These are phyloP conservation scores for Melampsora americana DNA, from an alignment of 1,284 basidiomycete genomes.

Conservation along the genomic window DNA sequence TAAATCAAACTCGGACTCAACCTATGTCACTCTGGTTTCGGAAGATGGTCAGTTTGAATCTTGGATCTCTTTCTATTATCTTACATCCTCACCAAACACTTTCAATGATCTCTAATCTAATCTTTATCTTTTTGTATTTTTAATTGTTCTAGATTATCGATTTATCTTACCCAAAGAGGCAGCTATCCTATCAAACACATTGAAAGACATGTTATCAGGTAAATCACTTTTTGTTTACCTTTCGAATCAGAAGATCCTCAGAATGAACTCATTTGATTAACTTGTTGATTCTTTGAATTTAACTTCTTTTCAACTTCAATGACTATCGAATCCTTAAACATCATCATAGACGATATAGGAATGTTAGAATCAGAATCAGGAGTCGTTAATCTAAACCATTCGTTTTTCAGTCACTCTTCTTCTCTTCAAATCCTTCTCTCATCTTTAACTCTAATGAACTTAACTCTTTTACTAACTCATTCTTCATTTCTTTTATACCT, in stretches of 20 bases:
- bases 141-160: background rate
- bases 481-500: too few relatives aligned
- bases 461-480: background rate
- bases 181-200: constrained; percentile 15
- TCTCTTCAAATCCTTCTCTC: background rate
- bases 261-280: background rate
- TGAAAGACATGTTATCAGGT: constrained; percentile 29
- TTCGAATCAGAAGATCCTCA: too few relatives aligned
- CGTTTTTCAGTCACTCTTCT: constrained; percentile 23
- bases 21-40: constrained; percentile 3
- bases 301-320: background rate
- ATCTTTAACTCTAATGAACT: too few relatives aligned
- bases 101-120: too few relatives aligned
- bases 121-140: background rate
- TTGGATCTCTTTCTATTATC: background rate
- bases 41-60: background rate
- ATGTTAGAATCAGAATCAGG: constrained; percentile 42
- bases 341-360: constrained; percentile 26
- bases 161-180: constrained; percentile 19
- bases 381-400: constrained; percentile 32
- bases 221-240: background rate
- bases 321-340: background rate
- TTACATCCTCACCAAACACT: too few relatives aligned
- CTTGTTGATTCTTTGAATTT: background rate
- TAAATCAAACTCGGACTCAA: background rate